phyloP scores from a whole-genome alignment of 371 early-diverging fungal genomes.

The Umbelopsis sp. region DNA sequence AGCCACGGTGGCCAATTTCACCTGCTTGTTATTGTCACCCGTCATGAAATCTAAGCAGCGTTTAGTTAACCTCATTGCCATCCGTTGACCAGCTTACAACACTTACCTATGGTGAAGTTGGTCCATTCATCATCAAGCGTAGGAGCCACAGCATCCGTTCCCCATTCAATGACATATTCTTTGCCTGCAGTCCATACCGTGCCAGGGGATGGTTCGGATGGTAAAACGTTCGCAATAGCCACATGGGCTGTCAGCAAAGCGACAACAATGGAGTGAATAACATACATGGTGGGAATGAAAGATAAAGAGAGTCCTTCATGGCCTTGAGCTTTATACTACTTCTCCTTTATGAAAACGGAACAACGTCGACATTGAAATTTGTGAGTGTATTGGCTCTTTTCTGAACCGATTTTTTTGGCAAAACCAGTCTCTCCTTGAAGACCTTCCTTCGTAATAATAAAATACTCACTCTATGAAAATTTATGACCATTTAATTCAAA shows the following conservation, averaged over 20 bases:
- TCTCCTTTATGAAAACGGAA: too few species aligned
- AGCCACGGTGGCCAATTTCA: slow-evolving; percentile 7
- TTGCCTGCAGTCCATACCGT: slow-evolving; percentile 18
- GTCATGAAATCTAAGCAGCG: slow-evolving; percentile 20
- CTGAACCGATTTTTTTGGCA: neutral
- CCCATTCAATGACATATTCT: slow-evolving; percentile 10
- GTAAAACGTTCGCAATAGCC: slow-evolving; percentile 26
- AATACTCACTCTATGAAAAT: neutral
- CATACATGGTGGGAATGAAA: neutral
- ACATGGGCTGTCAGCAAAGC: slow-evolving; percentile 23
- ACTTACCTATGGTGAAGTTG: slow-evolving; percentile 16
- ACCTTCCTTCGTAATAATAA: neutral
- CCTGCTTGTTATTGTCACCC: slow-evolving; percentile 20
- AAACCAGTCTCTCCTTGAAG: too few species aligned
- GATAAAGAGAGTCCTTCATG: neutral
- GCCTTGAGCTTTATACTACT: too few species aligned
- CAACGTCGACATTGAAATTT: too few species aligned
- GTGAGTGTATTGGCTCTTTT: neutral
- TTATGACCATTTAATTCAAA: slow-evolving; percentile 12
- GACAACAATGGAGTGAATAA: neutral
- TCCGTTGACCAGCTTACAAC: neutral
- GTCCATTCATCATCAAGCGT: neutral
- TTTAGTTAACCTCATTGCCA: neutral
- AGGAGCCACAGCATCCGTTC: neutral
- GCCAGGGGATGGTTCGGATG: slow-evolving; percentile 15